These are phyloP conservation scores for Erysimum cheiri DNA, from an alignment of 441 rosid species.

Conservation along the genomic window DNA sequence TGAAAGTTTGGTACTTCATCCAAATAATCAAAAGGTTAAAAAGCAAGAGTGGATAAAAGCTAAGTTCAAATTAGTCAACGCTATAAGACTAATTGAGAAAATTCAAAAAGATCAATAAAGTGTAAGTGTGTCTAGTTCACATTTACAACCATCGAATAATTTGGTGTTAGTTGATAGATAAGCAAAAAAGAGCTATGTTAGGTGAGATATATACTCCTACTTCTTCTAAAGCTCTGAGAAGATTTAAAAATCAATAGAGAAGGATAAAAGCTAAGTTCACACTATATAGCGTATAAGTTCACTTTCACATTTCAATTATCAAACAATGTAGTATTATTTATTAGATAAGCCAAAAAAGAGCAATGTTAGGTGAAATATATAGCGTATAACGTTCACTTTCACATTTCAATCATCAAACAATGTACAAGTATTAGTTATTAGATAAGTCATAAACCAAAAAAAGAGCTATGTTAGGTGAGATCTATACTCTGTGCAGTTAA, in stretches of 20 bases:
- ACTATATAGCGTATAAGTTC: neutral
- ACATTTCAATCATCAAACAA: neutral
- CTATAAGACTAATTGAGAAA: no score
- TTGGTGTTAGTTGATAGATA: neutral
- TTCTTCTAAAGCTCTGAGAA: neutral
- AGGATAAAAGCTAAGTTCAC: conserved; percentile 22
- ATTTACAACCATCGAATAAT: neutral
- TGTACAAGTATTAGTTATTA: neutral
- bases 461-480: conserved; percentile 4
- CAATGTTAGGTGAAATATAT: neutral
- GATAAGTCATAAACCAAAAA: conserved; percentile 9
- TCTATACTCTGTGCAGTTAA: neutral
- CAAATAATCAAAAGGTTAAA: no score
- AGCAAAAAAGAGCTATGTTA: neutral
- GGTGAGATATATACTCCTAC: neutral
- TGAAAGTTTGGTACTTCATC: no score
- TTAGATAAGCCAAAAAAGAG: neutral
- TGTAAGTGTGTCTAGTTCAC: no score
- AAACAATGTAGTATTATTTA: neutral
- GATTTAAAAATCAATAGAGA: neutral
- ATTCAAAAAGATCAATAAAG: no score
- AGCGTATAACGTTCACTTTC: neutral
- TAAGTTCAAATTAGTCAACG: no score
- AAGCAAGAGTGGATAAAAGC: no score
- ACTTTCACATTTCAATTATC: conserved; percentile 3